Evolutionary conservation across 2,329 filamentous ascomycete genomes (phyloP).

Genomic region (Diaporthe capsici): DNA sequence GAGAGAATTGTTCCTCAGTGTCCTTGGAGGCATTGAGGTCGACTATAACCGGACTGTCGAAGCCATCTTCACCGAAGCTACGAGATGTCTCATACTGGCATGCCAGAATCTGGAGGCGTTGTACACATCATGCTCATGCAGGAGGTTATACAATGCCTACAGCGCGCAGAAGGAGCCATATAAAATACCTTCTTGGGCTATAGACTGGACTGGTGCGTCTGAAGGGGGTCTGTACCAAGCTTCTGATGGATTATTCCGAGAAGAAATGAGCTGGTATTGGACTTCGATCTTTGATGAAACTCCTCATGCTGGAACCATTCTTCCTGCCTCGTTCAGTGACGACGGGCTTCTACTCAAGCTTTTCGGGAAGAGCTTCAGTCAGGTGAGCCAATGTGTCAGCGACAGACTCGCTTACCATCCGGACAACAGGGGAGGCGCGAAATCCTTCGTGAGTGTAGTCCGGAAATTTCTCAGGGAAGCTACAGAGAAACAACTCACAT

Average conservation of each 20-base stretch:
- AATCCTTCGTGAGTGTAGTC: background rate
- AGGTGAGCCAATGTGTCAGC: background rate
- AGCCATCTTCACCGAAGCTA: background rate
- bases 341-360: background rate
- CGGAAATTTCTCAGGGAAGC: background rate
- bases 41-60: background rate
- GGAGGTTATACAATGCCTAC: background rate
- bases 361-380: background rate
- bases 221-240: background rate
- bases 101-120: background rate
- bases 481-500: background rate
- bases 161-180: background rate
- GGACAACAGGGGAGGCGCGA: background rate
- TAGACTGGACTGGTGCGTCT: background rate
- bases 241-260: background rate
- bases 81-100: background rate
- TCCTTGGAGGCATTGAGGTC: background rate
- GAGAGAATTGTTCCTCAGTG: background rate
- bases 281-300: background rate
- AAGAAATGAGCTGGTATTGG: background rate
- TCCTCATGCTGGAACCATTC: background rate
- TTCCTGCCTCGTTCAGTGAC: background rate
- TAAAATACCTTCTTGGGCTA: background rate
- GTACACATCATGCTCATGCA: background rate
- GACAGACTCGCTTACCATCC: background rate